Conservation (phyloP, 1,284 basidiomycete species). For the Malassezia japonica region DNA sequence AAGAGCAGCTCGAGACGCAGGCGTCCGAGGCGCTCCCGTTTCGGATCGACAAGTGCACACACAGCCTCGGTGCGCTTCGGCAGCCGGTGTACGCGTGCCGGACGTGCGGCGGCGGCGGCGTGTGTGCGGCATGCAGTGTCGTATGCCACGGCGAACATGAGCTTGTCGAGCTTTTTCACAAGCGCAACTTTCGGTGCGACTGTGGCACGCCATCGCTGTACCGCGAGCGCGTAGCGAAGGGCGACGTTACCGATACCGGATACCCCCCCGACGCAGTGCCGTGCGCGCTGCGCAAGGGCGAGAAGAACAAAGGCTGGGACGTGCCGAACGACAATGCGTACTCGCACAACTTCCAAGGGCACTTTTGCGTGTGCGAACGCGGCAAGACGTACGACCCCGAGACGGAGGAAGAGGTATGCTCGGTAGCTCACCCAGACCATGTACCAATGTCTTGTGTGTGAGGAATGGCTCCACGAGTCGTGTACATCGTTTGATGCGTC, state of each 20-base stretch:
- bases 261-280: constrained; percentile 23
- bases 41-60: constrained; percentile 48
- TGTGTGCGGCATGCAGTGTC: constrained; percentile 50
- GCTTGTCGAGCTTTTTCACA: constrained; percentile 47
- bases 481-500: constrained; percentile 33
- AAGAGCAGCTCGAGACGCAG: constrained; percentile 46
- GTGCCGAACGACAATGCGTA: constrained; percentile 44
- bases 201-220: constrained; percentile 40
- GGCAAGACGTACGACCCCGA: constrained; percentile 49
- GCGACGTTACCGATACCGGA: constrained; percentile 3
- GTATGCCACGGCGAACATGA: constrained; percentile 49
- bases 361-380: constrained; percentile 49
- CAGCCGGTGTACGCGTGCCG: constrained; percentile 49
- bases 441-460: constrained; percentile 50
- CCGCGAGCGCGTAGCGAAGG: neutral
- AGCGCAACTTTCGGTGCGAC: constrained; percentile 45
- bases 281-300: constrained; percentile 26
- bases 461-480: constrained; percentile 50
- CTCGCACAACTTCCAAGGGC: constrained; percentile 47
- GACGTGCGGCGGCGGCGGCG: constrained; percentile 45
- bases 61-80: constrained; percentile 43
- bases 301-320: constrained; percentile 18
- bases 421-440: constrained; percentile 26
- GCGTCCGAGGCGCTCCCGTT: constrained; percentile 49
- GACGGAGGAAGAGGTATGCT: constrained; percentile 44